Evolutionary conservation across 345 rosid genomes (phyloP).

Genomic region (Citrus glauca): DNA sequence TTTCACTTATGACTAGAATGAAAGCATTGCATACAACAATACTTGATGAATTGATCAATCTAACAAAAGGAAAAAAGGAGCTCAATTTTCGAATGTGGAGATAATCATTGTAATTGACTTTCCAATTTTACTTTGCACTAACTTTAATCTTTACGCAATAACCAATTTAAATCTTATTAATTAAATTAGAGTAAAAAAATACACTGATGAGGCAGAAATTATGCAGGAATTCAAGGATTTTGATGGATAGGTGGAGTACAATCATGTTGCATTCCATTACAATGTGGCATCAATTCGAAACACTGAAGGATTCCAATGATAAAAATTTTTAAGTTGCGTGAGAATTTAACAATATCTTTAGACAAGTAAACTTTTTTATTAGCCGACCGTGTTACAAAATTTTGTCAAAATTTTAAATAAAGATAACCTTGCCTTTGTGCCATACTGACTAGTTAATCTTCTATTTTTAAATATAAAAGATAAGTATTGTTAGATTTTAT

Average conservation of each 20-base stretch:
- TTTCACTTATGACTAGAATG: conserved; percentile 8
- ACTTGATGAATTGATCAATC: not conserved
- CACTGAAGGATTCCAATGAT: too few species aligned
- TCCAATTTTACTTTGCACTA: not conserved
- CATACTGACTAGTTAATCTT: too few species aligned
- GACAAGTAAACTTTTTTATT: too few species aligned
- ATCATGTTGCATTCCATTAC: not conserved
- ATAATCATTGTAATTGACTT: conserved; percentile 3
- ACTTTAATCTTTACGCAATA: not conserved
- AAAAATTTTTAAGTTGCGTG: too few species aligned
- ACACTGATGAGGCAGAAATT: not conserved
- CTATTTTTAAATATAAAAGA: too few species aligned
- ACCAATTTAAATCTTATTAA: not conserved
- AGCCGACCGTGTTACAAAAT: too few species aligned
- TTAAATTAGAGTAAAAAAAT: not conserved
- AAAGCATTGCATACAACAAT: not conserved
- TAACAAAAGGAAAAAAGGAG: not conserved
- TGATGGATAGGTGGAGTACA: not conserved
- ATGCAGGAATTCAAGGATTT: conserved; percentile 8
- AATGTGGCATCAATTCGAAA: too few species aligned
- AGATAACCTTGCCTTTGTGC: too few species aligned
- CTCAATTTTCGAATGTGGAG: conserved; percentile 1
- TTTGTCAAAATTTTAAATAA: too few species aligned
- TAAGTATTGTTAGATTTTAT: too few species aligned
- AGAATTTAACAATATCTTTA: too few species aligned